These are phyloP conservation scores for Striga hermonthica DNA, from an alignment of 305 asterid species.

Conservation along the genomic window DNA sequence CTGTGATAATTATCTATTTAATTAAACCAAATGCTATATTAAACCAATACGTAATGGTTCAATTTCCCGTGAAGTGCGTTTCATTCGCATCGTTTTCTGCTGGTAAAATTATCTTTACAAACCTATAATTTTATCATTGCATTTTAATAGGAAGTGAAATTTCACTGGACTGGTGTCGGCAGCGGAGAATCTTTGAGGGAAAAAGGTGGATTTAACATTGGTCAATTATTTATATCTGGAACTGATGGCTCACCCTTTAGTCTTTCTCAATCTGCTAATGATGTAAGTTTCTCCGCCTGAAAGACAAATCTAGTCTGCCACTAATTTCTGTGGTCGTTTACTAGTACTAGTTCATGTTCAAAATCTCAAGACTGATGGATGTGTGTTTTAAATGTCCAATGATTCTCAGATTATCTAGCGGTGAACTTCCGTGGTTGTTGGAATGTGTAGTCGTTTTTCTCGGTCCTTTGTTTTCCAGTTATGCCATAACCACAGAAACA, in stretches of 20 bases:
- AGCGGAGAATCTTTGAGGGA: conserved; percentile 35
- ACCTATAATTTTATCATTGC: conserved; percentile 23
- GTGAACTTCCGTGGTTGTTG: conserved; percentile 6
- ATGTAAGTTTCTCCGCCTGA: conserved; percentile 41
- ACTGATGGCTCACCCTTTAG: conserved; percentile 48
- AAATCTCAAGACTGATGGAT: neutral
- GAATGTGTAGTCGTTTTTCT: conserved; percentile 1
- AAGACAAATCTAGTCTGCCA: conserved; percentile 14
- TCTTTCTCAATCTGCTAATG: conserved; percentile 41
- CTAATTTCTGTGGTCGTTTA: conserved; percentile 5
- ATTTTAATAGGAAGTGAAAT: conserved; percentile 39
- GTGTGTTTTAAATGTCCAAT: too few relatives aligned
- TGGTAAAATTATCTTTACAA: conserved; percentile 16
- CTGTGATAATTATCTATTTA: too few relatives aligned
- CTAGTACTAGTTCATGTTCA: conserved; percentile 10
- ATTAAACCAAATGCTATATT: too few relatives aligned
- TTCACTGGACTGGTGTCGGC: conserved; percentile 27
- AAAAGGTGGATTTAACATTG: conserved; percentile 43
- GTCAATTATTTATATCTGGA: conserved; percentile 50
- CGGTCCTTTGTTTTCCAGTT: too few relatives aligned
- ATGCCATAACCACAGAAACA: too few relatives aligned
- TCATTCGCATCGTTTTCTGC: conserved; percentile 21
- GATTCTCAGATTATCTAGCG: neutral
- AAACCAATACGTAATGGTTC: neutral
- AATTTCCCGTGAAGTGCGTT: neutral